Evolutionary conservation across 257 asterid species (phyloP).

Genomic region (Solanum corneliomulleri): DNA sequence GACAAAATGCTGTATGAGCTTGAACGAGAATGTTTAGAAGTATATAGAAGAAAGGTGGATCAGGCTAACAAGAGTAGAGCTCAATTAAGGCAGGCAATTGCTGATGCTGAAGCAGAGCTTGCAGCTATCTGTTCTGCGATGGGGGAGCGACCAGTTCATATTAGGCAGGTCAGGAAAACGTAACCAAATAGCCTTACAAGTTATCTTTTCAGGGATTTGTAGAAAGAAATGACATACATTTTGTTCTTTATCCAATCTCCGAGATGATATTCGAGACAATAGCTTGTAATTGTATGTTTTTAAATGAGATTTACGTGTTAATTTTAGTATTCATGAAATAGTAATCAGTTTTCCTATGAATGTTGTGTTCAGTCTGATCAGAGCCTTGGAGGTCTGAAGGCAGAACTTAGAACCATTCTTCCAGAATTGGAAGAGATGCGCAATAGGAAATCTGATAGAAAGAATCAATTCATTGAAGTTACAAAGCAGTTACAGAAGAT

Average conservation of each 20-base stretch:
- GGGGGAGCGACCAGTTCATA: conserved; percentile 95
- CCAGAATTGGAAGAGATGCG: conserved; percentile 91
- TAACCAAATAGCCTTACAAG: neutral
- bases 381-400: conserved; percentile 66
- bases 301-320: neutral
- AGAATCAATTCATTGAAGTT: conserved; percentile 56
- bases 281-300: neutral
- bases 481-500: conserved; percentile 56
- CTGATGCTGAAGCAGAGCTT: conserved; percentile 97
- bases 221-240: neutral
- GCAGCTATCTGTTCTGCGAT: conserved; percentile 85
- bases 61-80: conserved; percentile 87
- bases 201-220: neutral
- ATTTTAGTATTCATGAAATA: neutral
- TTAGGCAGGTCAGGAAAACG: conserved; percentile 26
- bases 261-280: neutral
- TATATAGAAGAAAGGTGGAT: conserved; percentile 88
- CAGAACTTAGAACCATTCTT: conserved; percentile 63
- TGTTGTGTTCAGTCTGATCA: conserved; percentile 57
- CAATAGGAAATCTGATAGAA: conserved; percentile 68
- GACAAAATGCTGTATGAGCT: conserved; percentile 81
- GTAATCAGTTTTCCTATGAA: neutral
- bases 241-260: neutral
- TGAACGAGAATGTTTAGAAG: conserved; percentile 87
- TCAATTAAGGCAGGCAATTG: conserved; percentile 93